Conservation (phyloP, 805 yeast genomes). For the Soucietia sequanensis region DNA sequence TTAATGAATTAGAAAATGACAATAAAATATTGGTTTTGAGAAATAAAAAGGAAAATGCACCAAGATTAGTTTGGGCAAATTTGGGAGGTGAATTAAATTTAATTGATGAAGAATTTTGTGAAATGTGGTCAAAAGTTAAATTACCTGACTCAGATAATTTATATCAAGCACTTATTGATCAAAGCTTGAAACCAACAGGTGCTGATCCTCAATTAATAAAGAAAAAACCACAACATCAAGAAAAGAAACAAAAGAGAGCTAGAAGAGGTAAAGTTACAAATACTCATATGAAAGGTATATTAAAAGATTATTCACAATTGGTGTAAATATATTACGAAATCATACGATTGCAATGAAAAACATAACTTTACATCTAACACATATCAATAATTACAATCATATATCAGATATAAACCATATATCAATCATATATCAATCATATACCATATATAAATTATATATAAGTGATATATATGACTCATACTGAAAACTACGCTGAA, state of each 20-base stretch:
- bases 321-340: too few relatives aligned
- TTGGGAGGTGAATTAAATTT: conserved; percentile 67
- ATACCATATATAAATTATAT: conserved; percentile 3
- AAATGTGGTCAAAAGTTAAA: conserved; percentile 75
- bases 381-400: too few relatives aligned
- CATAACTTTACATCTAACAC: too few relatives aligned
- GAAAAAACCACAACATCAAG: conserved; percentile 54
- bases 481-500: too few relatives aligned
- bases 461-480: neutral
- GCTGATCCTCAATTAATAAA: conserved; percentile 96
- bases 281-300: conserved; percentile 93
- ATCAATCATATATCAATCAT: too few relatives aligned
- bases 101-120: conserved; percentile 79
- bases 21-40: conserved; percentile 78
- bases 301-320: conserved; percentile 71
- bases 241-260: conserved; percentile 84
- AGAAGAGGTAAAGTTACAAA: conserved; percentile 93
- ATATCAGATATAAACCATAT: too few relatives aligned
- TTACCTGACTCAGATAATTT: conserved; percentile 81
- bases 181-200: conserved; percentile 94
- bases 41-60: conserved; percentile 89
- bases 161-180: conserved; percentile 72
- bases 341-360: too few relatives aligned
- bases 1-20: conserved; percentile 74
- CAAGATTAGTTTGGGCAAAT: conserved; percentile 92